A percentile compares a stretch with the other conserved stretches of the same genome.
Evolutionary conservation across 2,329 filamentous ascomycete genomes (phyloP).

Genomic region (Colletotrichum destructivum): DNA sequence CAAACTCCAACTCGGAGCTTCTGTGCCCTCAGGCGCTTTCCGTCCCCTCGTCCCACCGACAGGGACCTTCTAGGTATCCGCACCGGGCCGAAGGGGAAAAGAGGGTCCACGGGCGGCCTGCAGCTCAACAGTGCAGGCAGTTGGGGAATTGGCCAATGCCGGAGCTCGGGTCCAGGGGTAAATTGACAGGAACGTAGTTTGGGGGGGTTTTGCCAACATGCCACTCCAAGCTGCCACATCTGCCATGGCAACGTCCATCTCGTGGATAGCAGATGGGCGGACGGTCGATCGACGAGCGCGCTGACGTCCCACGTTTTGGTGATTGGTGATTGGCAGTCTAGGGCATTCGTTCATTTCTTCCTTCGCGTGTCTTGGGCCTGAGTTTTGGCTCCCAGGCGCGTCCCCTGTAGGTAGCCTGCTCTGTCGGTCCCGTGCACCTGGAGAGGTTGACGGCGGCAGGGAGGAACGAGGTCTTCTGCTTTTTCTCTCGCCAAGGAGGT

Average conservation of each 20-base stretch:
- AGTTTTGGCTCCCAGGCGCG: conserved; percentile 4
- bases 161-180: conserved; percentile 25
- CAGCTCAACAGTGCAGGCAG: not conserved
- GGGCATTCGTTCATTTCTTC: not conserved
- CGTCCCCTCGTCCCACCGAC: conserved; percentile 22
- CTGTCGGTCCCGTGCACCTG: conserved; percentile 25
- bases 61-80: conserved; percentile 32
- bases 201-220: not conserved
- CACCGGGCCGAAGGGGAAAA: conserved; percentile 27
- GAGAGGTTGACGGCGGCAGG: not conserved
- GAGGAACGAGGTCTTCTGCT: not conserved
- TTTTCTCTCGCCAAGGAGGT: not conserved
- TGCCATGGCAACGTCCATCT: conserved; percentile 3
- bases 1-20: not conserved
- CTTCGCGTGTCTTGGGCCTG: not conserved
- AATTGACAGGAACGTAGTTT: not conserved
- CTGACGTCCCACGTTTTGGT: not conserved
- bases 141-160: conserved; percentile 29
- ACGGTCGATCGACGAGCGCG: not conserved
- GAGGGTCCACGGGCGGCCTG: not conserved
- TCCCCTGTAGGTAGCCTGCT: not conserved
- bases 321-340: not conserved
- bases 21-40: not conserved
- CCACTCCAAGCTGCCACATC: conserved; percentile 16
- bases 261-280: not conserved